phyloP scores from a whole-genome alignment of 2,329 filamentous ascomycete genomes.

The Fusarium siculi region DNA sequence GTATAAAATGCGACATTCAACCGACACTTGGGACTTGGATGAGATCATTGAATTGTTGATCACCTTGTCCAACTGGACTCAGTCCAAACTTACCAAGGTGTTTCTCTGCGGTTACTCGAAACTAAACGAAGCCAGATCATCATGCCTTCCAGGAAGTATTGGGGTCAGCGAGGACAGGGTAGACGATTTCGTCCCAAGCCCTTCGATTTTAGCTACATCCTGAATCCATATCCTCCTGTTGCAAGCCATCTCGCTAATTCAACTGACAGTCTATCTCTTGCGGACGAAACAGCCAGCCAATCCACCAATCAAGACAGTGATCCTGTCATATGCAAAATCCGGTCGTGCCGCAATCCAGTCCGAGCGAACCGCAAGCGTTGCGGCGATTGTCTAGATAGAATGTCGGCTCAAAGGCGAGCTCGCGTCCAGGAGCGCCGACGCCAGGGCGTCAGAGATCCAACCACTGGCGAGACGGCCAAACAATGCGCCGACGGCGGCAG shows the following conservation, averaged over 20 bases:
- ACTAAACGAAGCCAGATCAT: not conserved
- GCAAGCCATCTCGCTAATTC: not conserved
- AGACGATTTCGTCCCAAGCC: not conserved
- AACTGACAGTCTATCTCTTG: not conserved
- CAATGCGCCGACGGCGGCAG: not conserved
- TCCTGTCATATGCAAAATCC: not conserved
- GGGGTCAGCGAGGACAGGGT: not conserved
- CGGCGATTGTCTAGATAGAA: not conserved
- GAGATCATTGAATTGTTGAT: not conserved
- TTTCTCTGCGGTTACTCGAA: not conserved
- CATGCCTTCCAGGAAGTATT: not conserved
- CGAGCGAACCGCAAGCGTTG: not conserved
- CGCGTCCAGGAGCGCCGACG: not conserved
- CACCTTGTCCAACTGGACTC: too few relatives aligned
- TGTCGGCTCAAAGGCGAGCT: not conserved
- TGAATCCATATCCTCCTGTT: not conserved
- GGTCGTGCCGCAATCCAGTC: not conserved
- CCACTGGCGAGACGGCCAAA: not conserved
- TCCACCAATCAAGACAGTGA: not conserved
- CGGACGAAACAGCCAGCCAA: not conserved
- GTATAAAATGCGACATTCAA: not conserved
- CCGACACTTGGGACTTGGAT: fast-evolving
- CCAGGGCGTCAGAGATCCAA: not conserved
- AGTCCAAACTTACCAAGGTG: fast-evolving
- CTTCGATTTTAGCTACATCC: not conserved